Percentiles rank a stretch among this genome's conserved stretches.
Evolutionary conservation across 2,329 filamentous ascomycete species (phyloP).

Genomic region (Verticillium longisporum): DNA sequence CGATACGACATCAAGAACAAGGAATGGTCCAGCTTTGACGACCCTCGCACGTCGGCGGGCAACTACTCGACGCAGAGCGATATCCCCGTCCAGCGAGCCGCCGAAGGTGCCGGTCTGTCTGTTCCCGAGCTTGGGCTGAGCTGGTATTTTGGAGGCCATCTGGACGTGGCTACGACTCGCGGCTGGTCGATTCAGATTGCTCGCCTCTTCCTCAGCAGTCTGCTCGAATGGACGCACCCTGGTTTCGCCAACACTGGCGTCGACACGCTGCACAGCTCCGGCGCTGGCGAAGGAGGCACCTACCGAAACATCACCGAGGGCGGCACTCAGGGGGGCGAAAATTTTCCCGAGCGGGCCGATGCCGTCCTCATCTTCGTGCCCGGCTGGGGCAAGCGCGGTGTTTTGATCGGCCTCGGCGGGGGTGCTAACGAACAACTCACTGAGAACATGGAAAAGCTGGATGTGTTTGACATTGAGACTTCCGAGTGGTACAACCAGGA

Average conservation of each 20-base stretch:
- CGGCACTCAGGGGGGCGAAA: constrained; percentile 44
- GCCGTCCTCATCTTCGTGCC: constrained; percentile 67
- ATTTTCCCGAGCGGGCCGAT: constrained; percentile 68
- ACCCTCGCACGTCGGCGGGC: constrained; percentile 56
- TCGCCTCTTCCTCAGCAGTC: constrained; percentile 64
- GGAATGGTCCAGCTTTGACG: constrained; percentile 56
- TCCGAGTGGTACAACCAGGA: constrained; percentile 69
- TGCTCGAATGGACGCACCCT: constrained; percentile 71
- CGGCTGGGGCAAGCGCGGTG: constrained; percentile 64
- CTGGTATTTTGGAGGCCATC: constrained; percentile 74
- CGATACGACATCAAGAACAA: constrained; percentile 56
- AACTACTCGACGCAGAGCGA: constrained; percentile 51
- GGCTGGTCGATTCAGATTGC: constrained; percentile 62
- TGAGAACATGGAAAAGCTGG: constrained; percentile 43
- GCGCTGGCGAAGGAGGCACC: constrained; percentile 53
- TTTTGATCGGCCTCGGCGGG: constrained; percentile 66
- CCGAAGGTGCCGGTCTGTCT: constrained; percentile 67
- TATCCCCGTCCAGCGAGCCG: constrained; percentile 57
- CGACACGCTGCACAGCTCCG: constrained; percentile 41
- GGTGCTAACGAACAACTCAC: constrained; percentile 64
- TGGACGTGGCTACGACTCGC: constrained; percentile 50
- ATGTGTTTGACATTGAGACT: constrained; percentile 70
- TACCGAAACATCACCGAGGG: constrained; percentile 71
- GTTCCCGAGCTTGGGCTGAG: constrained; percentile 64
- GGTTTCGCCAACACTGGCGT: constrained; percentile 62